Conservation (phyloP, 306 rosid species). For the Styphnolobium japonicum region DNA sequence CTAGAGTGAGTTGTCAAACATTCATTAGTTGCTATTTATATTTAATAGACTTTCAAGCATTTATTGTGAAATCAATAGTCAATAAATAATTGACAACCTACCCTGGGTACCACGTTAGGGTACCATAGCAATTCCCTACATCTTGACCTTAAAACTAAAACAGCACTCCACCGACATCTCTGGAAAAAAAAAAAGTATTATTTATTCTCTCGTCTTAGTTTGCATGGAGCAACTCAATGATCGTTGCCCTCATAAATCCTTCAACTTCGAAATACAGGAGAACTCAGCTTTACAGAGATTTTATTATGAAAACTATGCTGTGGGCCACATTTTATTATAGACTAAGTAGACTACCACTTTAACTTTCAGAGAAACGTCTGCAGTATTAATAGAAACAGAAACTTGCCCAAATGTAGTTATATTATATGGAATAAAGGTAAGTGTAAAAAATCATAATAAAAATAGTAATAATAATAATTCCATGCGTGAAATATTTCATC, state of each 20-base stretch:
- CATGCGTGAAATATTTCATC: constrained; percentile 13
- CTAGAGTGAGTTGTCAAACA: no score
- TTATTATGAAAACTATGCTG: neutral
- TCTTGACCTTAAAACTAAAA: neutral
- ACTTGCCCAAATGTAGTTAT: neutral
- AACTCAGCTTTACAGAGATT: neutral
- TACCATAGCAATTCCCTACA: no score
- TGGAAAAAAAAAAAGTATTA: neutral
- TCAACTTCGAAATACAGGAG: neutral
- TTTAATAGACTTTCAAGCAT: no score
- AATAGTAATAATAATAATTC: neutral
- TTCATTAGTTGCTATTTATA: no score
- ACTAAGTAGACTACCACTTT: neutral
- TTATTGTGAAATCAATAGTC: no score
- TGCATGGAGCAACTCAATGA: neutral
- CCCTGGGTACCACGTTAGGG: no score
- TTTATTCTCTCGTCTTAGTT: neutral
- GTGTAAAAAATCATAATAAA: neutral
- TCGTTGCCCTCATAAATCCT: neutral
- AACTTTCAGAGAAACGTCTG: neutral
- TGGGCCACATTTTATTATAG: neutral
- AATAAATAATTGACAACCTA: no score
- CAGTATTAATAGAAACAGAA: neutral
- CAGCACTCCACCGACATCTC: neutral
- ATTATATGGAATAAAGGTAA: neutral